A percentile compares a stretch with the other conserved stretches of the same genome.
Conservation (phyloP, 2,329 filamentous ascomycete species). For the Chalaropsis ovoidea region DNA sequence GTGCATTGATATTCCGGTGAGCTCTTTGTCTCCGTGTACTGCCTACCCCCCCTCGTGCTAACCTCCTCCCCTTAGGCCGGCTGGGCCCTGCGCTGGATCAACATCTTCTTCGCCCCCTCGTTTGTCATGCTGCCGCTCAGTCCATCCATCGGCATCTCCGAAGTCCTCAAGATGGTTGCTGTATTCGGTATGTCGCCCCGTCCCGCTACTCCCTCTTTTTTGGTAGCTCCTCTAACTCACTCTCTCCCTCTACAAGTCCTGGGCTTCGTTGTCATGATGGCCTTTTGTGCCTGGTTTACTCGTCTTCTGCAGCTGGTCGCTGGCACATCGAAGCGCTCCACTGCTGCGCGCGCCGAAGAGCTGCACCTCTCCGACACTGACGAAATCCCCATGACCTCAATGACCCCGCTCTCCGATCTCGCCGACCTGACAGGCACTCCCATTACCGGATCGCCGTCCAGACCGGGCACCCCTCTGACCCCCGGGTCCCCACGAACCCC, state of each 20-base stretch:
- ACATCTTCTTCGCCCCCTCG: slow-evolving; percentile 48
- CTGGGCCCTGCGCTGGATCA: slow-evolving; percentile 50
- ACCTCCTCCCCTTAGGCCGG: slow-evolving; percentile 36
- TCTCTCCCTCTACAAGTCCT: slow-evolving; percentile 36
- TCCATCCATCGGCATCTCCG: slow-evolving; percentile 42
- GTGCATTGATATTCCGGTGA: slow-evolving; percentile 45
- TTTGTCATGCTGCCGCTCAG: slow-evolving; percentile 51
- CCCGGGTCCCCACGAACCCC: neutral
- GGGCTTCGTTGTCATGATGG: slow-evolving; percentile 45
- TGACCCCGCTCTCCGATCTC: slow-evolving; percentile 27
- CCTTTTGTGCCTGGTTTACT: slow-evolving; percentile 45
- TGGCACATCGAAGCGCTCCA: slow-evolving; percentile 43
- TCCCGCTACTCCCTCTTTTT: neutral
- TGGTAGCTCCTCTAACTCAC: neutral
- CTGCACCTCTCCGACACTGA: slow-evolving; percentile 33
- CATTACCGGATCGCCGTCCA: neutral
- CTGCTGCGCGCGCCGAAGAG: slow-evolving; percentile 44
- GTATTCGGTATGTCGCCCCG: slow-evolving; percentile 43
- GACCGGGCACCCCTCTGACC: neutral
- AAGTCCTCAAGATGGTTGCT: slow-evolving; percentile 50
- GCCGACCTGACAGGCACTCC: neutral
- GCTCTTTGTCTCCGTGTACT: slow-evolving; percentile 19
- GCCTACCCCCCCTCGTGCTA: neutral
- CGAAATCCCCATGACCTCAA: slow-evolving; percentile 39
- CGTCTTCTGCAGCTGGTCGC: slow-evolving; percentile 43